Base-by-base conservation (phyloP, 1,139 yeast genomes). In the Debaryomycetaceae sp. region DNA sequence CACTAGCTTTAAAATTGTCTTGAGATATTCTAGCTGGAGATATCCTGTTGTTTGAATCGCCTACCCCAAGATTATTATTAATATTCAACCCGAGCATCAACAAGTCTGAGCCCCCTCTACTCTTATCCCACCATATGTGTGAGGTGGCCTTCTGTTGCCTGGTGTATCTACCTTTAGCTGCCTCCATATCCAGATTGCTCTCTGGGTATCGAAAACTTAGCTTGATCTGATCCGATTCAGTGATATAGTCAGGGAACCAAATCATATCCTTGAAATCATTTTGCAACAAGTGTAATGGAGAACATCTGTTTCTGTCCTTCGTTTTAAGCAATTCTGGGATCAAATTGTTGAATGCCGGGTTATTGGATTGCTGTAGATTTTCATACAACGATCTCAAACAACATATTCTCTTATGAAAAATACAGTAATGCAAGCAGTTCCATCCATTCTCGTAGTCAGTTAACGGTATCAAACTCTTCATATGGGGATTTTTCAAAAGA, bases 361-460 rank as follows among this genome's bases (percentile, higher is more conserved):
- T 27, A 40, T 52, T 55, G 29, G 24, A 37, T 27, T 50, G 52
- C 40, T 57, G 58, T 36, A 68, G 56, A 48, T 57, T 59, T 17
- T 72, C 77, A 42, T 81, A 58, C 39, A 85, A 59, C 11, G 70
- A 64, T 50, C 72, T 77, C 11, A 84, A 83, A 56, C 84, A 78
- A 6, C 76, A 59, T 24, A 86, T 61, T 45, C 83, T 75, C 47
- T 86, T 89, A 58, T 72, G 66, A 54, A 70, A 81, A 37, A 85
- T 71, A 37, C 82, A 83, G 54, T 80, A 78, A 62, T 91, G 97
- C 38, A 90, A 68, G 31, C 90, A 81, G 36, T 88, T 86, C 87
- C 96, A 90, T 1, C 90, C 88, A 57, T 80, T 88, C 61, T 91
- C 97, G 45, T 69, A 70, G 59, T 91, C 97, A 1, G 71, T 65